Percentiles rank a stretch among this genome's conserved stretches.
These are phyloP conservation scores for Sphaerulina populicola DNA, from an alignment of 2,329 filamentous ascomycete genomes.

Conservation along the genomic window DNA sequence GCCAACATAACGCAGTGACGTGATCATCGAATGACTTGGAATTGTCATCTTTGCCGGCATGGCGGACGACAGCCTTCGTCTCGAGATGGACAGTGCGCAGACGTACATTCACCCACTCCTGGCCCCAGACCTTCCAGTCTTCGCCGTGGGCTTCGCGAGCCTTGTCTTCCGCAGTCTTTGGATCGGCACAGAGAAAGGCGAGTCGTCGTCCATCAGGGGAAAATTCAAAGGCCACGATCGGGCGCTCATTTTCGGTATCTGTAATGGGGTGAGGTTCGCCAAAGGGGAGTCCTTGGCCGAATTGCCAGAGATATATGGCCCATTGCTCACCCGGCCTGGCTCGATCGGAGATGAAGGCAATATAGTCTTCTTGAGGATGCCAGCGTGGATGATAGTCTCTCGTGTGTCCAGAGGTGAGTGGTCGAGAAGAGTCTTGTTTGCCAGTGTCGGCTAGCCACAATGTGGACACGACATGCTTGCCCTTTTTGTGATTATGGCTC, in stretches of 20 bases:
- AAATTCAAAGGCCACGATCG: conserved; percentile 26
- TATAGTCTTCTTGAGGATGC: conserved; percentile 25
- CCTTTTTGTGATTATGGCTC: conserved; percentile 15
- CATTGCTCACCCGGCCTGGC: conserved; percentile 26
- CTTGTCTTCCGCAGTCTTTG: conserved; percentile 30
- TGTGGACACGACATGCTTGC: conserved; percentile 18
- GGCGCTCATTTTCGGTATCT: conserved; percentile 21
- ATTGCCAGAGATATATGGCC: conserved; percentile 28
- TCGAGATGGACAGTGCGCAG: conserved; percentile 31
- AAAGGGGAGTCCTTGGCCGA: conserved; percentile 9
- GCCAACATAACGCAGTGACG: conserved; percentile 29
- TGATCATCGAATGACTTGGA: conserved; percentile 21
- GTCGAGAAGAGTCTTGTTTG: conserved; percentile 22
- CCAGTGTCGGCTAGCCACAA: conserved; percentile 28
- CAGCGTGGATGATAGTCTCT: conserved; percentile 26
- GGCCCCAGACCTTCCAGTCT: conserved; percentile 34
- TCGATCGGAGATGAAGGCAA: conserved; percentile 34
- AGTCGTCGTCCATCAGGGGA: conserved; percentile 33
- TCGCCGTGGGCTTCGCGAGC: conserved; percentile 30
- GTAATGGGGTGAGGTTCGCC: conserved; percentile 29
- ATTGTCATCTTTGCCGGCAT: background rate
- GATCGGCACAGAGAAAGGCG: conserved; percentile 31
- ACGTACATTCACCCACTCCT: conserved; percentile 31
- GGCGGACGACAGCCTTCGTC: conserved; percentile 21
- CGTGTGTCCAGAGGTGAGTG: conserved; percentile 24